These are phyloP conservation scores for Epichloe sibirici DNA, from an alignment of 2,329 filamentous ascomycete genomes.

Conservation along the genomic window DNA sequence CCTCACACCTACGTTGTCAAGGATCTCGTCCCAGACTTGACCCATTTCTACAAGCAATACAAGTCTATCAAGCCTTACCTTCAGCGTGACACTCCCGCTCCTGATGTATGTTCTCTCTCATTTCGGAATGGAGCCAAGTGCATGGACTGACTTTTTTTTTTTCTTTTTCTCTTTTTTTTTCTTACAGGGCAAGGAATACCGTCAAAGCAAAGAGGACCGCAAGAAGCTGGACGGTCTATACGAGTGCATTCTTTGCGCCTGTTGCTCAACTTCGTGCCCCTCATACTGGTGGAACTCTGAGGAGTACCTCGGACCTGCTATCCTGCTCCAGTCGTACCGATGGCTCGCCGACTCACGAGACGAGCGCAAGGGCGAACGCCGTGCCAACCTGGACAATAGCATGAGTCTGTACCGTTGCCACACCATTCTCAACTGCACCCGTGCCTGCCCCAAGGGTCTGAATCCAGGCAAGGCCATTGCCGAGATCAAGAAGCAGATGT, in stretches of 20 bases:
- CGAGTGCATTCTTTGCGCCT: conserved; percentile 98
- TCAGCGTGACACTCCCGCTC: conserved; percentile 73
- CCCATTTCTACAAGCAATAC: conserved; percentile 99
- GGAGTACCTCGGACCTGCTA: conserved; percentile 94
- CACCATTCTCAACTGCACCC: conserved; percentile 97
- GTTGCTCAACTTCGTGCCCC: conserved; percentile 98
- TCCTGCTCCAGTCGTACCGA: conserved; percentile 94
- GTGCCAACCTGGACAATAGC: conserved; percentile 88
- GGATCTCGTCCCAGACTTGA: conserved; percentile 95
- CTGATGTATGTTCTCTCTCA: conserved; percentile 53
- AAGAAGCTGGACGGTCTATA: conserved; percentile 96
- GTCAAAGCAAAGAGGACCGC: conserved; percentile 82
- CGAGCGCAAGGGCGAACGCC: conserved; percentile 76
- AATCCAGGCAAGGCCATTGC: conserved; percentile 94
- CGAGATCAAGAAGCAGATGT: conserved; percentile 97
- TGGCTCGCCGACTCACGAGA: conserved; percentile 95
- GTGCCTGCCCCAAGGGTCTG: conserved; percentile 94
- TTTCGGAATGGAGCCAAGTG: too few species aligned
- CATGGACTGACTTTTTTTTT: neutral
- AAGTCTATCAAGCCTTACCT: conserved; percentile 99
- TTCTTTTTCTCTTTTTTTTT: neutral
- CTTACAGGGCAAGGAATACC: conserved; percentile 73
- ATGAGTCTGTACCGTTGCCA: conserved; percentile 99
- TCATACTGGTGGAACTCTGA: conserved; percentile 99
- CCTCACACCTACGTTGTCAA: conserved; percentile 99